These are phyloP conservation scores for Gossypium australe DNA, from an alignment of 345 rosid species.

Conservation along the genomic window DNA sequence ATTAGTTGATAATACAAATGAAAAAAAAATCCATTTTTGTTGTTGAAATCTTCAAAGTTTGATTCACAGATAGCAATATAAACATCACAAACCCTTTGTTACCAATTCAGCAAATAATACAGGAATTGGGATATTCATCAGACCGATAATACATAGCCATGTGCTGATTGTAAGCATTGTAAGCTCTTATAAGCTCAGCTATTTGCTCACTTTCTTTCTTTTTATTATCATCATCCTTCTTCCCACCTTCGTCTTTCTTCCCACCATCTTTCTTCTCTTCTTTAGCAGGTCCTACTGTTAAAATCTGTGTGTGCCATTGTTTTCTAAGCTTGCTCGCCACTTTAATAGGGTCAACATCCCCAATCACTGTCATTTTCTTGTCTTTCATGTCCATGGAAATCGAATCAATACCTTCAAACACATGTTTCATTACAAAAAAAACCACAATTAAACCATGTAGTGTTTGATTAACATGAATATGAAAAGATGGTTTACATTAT, in stretches of 20 bases:
- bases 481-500: background rate
- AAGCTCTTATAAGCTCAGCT: slow-evolving; percentile 22
- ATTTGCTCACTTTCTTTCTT: slow-evolving; percentile 30
- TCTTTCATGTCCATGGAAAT: slow-evolving; percentile 52
- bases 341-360: slow-evolving; percentile 39
- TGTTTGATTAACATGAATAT: background rate
- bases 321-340: slow-evolving; percentile 40
- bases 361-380: slow-evolving; percentile 50
- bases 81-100: too few relatives aligned
- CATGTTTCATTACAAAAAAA: slow-evolving; percentile 13
- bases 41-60: background rate
- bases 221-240: slow-evolving; percentile 23
- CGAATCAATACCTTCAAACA: slow-evolving; percentile 31
- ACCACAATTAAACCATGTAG: too few relatives aligned
- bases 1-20: background rate
- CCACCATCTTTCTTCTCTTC: slow-evolving; percentile 32
- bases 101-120: slow-evolving; percentile 34
- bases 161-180: slow-evolving; percentile 28
- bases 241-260: slow-evolving; percentile 9
- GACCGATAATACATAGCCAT: slow-evolving; percentile 19
- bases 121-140: slow-evolving; percentile 51
- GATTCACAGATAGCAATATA: background rate
- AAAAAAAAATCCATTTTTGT: background rate
- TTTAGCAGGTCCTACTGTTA: slow-evolving; percentile 43
- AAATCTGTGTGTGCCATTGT: slow-evolving; percentile 30